These are phyloP conservation scores for Ceriops tagal DNA, from an alignment of 345 rosid genomes.

Conservation along the genomic window DNA sequence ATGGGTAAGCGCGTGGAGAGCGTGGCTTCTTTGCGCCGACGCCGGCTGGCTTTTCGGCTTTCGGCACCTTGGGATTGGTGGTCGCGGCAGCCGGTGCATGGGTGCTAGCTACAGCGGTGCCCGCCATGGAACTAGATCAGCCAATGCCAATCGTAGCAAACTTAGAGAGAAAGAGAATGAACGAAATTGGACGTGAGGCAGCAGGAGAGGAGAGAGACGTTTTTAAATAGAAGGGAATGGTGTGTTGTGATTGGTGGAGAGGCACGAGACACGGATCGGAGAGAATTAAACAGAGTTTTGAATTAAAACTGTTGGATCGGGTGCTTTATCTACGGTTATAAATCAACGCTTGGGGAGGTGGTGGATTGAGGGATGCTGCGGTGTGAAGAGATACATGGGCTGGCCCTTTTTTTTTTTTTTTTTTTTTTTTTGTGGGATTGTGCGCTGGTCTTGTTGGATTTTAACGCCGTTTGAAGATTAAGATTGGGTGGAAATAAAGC, in stretches of 20 bases:
- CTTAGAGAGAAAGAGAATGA: background rate
- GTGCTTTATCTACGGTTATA: slow-evolving; percentile 18
- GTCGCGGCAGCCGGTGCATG: background rate
- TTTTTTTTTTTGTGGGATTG: background rate
- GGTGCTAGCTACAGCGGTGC: background rate
- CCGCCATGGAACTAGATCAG: slow-evolving; percentile 11
- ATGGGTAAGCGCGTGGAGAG: slow-evolving; percentile 20
- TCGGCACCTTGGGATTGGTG: slow-evolving; percentile 1
- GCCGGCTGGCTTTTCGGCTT: slow-evolving; percentile 6
- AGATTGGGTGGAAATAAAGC: slow-evolving; percentile 1
- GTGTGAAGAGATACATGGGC: background rate
- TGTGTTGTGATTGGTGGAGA: slow-evolving; percentile 28
- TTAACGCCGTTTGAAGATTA: slow-evolving; percentile 1
- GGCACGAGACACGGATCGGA: slow-evolving; percentile 17
- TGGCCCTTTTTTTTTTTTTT: slow-evolving; percentile 6
- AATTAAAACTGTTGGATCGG: slow-evolving; percentile 21
- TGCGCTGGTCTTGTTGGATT: background rate
- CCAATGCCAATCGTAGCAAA: background rate
- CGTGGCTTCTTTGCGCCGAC: slow-evolving; percentile 9
- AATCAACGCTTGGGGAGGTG: background rate
- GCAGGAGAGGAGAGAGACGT: background rate
- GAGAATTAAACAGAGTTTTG: background rate
- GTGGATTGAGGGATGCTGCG: background rate
- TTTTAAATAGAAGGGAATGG: slow-evolving; percentile 16
- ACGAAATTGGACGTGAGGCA: background rate